Evolutionary conservation across 345 rosid genomes (phyloP), one percentile per base, ranked within the genome.

Genomic region (Euphorbia lathyris): DNA sequence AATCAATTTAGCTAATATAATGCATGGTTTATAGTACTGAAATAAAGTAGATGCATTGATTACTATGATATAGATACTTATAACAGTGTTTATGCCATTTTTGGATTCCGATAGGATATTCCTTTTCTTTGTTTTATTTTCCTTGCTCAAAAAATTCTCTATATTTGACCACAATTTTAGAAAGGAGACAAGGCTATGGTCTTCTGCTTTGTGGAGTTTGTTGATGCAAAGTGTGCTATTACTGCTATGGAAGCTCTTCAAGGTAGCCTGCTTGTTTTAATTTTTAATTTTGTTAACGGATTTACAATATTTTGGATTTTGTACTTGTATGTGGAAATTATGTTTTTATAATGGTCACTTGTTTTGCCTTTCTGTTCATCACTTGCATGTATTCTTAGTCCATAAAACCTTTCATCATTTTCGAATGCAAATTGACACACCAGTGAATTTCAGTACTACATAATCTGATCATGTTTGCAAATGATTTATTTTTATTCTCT

Each of bases 211-310:
- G 88, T 84, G 53, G 89, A 85, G 74, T 87, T 87, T 3, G 27
- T 25, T 58, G 84, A 87, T 69, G 53, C 82, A 45, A 78, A 79
- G n/a, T 82, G 80, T 74, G 89, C 86, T 66, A 32, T 62, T 48
- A 82, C 86, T 53, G 92, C 89, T 36, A 74, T 81, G 88, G 77
- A 83, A 63, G 85, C 86, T 65, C 86, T 87, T 66, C 88, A 87
- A 73, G 92, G 92, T 87, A 78, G 55, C 48, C 3, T 52, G 57
- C 53, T n/a, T n/a, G 17, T 43, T 48, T 32, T 22, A 30, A 9
- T 50, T 9, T 20, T 12, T 19, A 1, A 30, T 16, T 27, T 7
- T 42, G 11, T 6, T 4, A 27, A 43, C 27, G 7, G 26, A 5
- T 32, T 64, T 25, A 4, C 20, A 34, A 19, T 22, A 22, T 19